Base-by-base conservation (phyloP, 1,284 basidiomycete species). In the Ganoderma resinaceum region DNA sequence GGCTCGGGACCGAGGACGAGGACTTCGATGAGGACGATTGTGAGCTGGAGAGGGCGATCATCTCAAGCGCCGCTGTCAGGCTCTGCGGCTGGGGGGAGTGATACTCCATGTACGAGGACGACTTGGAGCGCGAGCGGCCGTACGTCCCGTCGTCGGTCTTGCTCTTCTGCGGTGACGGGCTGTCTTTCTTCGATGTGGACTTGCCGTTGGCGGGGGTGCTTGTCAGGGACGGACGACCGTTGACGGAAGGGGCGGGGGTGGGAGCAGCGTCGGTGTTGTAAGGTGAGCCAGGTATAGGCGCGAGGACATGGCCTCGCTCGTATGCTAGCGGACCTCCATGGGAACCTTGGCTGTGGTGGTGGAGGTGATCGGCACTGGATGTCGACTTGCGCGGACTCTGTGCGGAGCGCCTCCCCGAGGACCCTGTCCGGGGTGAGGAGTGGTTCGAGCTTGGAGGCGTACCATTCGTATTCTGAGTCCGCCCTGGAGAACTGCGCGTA, bases 261-360 rank as follows among this genome's bases (percentile, higher is more conserved):
- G 78, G 72, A 29, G 87, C 87, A n/a, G 77, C 82, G 59, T 89
- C 88, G 37, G 86, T 86, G 35, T 78, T 76, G 74, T 87, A 86
- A 8, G 87, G 87, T 52, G 88, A 90, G 35, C 85, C 87, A 49
- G 89, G 89, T 59, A 90, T 90, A 23, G 89, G 87, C 33, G 87
- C 84, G 23, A 91, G 80, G 40, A 86, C 75, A 60, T 79, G 78
- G 4, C 78, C 78, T n/a, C 76, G 76, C 33, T 77, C 75, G 67
- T 78, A 79, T 52, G 78, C 65, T 6, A 79, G 69, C 31, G 78
- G 78, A 2, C 76, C 75, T 11, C 73, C 73, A 26, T 73, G 74
- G 16, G 71, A 70, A 37, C 70, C 70, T 0, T 71, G 68, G 26
- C 72, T 72, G 20, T 72, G 65, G 20, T 72, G 65, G 20, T 71